A percentile compares a stretch with the other conserved stretches of the same genome.
Conservation (phyloP, 306 rosid species). For the Elaeagnus macrophylla region DNA sequence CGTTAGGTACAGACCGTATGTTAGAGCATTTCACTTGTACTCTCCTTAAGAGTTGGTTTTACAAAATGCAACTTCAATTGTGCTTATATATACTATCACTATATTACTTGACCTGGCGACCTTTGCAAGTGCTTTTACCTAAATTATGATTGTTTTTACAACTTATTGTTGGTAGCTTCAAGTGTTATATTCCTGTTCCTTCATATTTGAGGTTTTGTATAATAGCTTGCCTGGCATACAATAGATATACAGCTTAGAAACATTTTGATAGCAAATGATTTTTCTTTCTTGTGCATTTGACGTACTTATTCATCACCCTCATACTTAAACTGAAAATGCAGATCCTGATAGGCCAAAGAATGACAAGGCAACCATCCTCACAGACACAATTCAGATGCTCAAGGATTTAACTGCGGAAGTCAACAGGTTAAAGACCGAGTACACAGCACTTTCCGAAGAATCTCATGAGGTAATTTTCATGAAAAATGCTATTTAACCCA, state of each 20-base stretch:
- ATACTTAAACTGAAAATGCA: constrained; percentile 24
- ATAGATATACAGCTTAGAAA: background rate
- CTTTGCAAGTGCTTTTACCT: background rate
- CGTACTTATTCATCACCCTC: too few relatives aligned
- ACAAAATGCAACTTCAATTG: too few relatives aligned
- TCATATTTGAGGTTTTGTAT: background rate
- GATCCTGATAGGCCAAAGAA: constrained; percentile 89
- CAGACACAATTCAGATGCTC: constrained; percentile 64
- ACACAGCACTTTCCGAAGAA: constrained; percentile 60
- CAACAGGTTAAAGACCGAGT: constrained; percentile 51
- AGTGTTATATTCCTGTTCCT: background rate
- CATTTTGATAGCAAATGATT: too few relatives aligned
- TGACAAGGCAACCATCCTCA: constrained; percentile 82
- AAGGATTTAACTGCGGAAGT: constrained; percentile 70
- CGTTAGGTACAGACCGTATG: constrained; percentile 38
- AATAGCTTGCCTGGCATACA: background rate
- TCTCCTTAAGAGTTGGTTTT: too few relatives aligned
- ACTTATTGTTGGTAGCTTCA: background rate
- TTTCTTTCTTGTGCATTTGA: too few relatives aligned
- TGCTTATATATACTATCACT: too few relatives aligned
- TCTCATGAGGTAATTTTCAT: constrained; percentile 54
- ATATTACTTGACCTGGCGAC: too few relatives aligned
- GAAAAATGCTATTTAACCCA: too few relatives aligned
- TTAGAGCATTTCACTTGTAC: background rate
- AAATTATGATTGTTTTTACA: background rate